phyloP scores from a whole-genome alignment of 2,329 filamentous ascomycete species.

The Aspergillus eucalypticola region DNA sequence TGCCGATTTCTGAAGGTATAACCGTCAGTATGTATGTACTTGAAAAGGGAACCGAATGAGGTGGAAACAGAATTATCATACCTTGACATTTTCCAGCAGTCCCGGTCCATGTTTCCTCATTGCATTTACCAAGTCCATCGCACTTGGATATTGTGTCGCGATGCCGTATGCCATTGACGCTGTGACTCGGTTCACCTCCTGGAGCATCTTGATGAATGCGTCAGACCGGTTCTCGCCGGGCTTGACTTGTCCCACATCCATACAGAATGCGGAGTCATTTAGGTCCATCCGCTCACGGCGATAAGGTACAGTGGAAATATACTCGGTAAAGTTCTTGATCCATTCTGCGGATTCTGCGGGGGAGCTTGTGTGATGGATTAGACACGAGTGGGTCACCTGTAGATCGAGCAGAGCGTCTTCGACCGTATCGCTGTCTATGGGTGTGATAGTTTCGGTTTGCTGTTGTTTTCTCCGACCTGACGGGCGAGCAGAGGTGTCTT shows the following conservation, averaged over 20 bases:
- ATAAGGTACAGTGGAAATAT: conserved; percentile 76
- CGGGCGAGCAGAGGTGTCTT: conserved; percentile 26
- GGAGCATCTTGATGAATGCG: conserved; percentile 73
- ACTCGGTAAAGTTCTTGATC: conserved; percentile 73
- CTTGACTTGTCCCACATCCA: conserved; percentile 75
- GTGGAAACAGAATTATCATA: conserved; percentile 16
- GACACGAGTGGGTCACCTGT: conserved; percentile 65
- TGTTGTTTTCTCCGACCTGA: conserved; percentile 29
- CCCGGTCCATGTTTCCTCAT: conserved; percentile 61
- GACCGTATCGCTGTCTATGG: conserved; percentile 66
- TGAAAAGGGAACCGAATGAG: background rate
- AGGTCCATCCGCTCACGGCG: conserved; percentile 51
- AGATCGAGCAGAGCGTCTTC: conserved; percentile 71
- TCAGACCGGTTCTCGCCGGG: conserved; percentile 66
- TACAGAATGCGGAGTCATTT: conserved; percentile 66
- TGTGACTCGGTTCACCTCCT: conserved; percentile 72
- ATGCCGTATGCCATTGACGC: conserved; percentile 72
- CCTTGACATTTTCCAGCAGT: conserved; percentile 61
- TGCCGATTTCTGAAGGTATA: conserved; percentile 45
- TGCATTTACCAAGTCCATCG: conserved; percentile 59
- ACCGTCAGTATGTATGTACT: background rate
- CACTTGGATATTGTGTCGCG: conserved; percentile 59
- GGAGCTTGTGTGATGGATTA: conserved; percentile 68
- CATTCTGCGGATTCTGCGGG: conserved; percentile 68
- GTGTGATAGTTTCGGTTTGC: conserved; percentile 45